Percentiles rank a stretch among this genome's conserved stretches.
phyloP scores from a whole-genome alignment of 169 alveolate genomes.

The Pseudocohnilembus persalinus region DNA sequence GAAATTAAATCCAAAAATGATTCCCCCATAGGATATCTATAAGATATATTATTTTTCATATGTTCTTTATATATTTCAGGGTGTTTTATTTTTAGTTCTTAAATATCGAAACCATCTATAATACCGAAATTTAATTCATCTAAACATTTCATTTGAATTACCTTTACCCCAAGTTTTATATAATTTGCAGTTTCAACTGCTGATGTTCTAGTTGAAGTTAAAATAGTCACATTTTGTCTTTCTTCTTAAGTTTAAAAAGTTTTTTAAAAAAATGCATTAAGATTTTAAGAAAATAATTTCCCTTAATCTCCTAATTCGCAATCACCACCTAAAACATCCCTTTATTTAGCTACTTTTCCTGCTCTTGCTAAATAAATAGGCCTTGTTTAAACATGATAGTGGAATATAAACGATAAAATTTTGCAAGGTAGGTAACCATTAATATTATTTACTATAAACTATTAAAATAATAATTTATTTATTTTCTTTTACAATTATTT shows the following conservation, averaged over 20 bases:
- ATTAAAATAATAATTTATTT: too few relatives aligned
- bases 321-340: conserved; percentile 39
- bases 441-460: conserved; percentile 23
- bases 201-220: conserved; percentile 26
- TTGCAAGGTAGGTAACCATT: conserved; percentile 38
- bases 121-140: conserved; percentile 29
- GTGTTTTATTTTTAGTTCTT: conserved; percentile 7
- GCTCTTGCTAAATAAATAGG: conserved; percentile 44
- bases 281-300: not conserved
- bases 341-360: conserved; percentile 39
- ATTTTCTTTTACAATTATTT: too few relatives aligned
- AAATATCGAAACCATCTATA: conserved; percentile 15
- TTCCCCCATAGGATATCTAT: conserved; percentile 58
- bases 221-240: conserved; percentile 5
- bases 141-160: conserved; percentile 10
- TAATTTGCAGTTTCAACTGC: conserved; percentile 19
- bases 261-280: not conserved
- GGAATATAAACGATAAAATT: conserved; percentile 21
- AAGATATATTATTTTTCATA: conserved; percentile 30
- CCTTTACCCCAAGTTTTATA: not conserved
- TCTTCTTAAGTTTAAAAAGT: conserved; percentile 9
- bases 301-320: conserved; percentile 13
- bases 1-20: conserved; percentile 45
- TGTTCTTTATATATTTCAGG: conserved; percentile 26
- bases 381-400: conserved; percentile 35